Percentiles rank a stretch among this genome's conserved stretches.
Conservation (phyloP, 192 early-diverging fungal species). For the Anaeromyces robustus region DNA sequence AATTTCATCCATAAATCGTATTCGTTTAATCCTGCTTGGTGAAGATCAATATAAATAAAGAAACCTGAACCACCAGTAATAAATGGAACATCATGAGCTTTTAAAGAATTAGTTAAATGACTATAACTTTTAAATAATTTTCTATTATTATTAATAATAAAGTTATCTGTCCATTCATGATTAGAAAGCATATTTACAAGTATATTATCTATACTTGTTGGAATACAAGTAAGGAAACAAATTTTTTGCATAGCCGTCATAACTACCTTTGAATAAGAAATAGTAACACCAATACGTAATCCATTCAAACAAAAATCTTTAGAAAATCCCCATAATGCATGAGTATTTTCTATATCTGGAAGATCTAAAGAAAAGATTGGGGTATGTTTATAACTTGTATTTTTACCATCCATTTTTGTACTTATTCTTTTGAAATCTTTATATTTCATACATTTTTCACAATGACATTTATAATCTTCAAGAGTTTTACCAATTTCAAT, state of each 20-base stretch:
- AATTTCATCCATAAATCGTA: no score
- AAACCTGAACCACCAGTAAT: slow-evolving; percentile 43
- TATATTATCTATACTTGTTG: slow-evolving; percentile 37
- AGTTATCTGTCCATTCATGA: slow-evolving; percentile 30
- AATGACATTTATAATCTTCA: no score
- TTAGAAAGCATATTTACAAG: slow-evolving; percentile 37
- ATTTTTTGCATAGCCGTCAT: background rate
- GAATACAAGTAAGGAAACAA: slow-evolving; percentile 37
- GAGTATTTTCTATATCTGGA: slow-evolving; percentile 41
- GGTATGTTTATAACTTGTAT: no score
- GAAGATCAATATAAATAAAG: no score
- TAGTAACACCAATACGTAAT: background rate
- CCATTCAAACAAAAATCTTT: slow-evolving; percentile 61
- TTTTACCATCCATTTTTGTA: no score
- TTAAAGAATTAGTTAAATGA: slow-evolving; percentile 16
- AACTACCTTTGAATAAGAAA: background rate
- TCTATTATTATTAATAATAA: slow-evolving; percentile 37
- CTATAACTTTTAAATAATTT: slow-evolving; percentile 33
- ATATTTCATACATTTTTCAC: no score
- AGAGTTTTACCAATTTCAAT: no score
- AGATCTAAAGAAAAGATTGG: slow-evolving; percentile 37
- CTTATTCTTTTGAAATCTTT: no score
- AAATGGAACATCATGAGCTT: slow-evolving; percentile 24
- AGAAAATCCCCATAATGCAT: slow-evolving; percentile 62
- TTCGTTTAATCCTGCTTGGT: no score